Evolutionary conservation across 495 filamentous ascomycete genomes (phyloP).

Genomic region (Penicillium subrubescens): DNA sequence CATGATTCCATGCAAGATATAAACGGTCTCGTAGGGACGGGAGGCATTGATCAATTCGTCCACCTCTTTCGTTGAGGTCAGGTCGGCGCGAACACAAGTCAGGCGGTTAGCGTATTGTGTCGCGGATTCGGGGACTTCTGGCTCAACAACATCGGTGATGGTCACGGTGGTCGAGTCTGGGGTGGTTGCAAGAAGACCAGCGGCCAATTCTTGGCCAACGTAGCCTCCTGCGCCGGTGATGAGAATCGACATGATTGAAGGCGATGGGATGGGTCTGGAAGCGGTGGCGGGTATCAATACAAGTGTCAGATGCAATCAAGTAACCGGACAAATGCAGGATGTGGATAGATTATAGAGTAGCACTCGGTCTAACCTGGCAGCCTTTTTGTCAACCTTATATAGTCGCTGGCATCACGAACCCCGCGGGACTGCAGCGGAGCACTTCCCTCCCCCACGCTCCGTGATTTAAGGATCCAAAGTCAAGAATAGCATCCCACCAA

Average conservation of each 20-base stretch:
- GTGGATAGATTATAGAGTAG: background rate
- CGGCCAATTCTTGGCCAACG: constrained; percentile 67
- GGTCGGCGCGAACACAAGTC: constrained; percentile 61
- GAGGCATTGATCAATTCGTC: constrained; percentile 49
- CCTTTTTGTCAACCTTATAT: constrained; percentile 11
- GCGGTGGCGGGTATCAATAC: background rate
- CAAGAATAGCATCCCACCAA: constrained; percentile 12
- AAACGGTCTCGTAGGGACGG: constrained; percentile 61
- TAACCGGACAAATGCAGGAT: background rate
- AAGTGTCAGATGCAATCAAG: background rate
- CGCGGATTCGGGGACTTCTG: constrained; percentile 53
- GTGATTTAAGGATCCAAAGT: background rate
- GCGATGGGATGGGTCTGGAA: background rate
- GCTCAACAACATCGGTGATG: constrained; percentile 65
- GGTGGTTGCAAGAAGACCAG: constrained; percentile 57
- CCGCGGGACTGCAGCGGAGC: constrained; percentile 17
- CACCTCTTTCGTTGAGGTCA: constrained; percentile 59
- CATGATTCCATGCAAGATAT: constrained; percentile 87
- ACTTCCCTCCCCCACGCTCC: constrained; percentile 22
- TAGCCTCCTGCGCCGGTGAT: constrained; percentile 75
- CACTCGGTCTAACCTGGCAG: too few relatives aligned
- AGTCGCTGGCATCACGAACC: constrained; percentile 9
- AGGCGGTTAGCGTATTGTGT: constrained; percentile 45
- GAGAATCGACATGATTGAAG: constrained; percentile 59
- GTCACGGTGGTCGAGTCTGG: constrained; percentile 54